A percentile compares a stretch with the other conserved stretches of the same genome.
Conservation (phyloP, 345 rosid genomes). For the Gossypium turneri region DNA sequence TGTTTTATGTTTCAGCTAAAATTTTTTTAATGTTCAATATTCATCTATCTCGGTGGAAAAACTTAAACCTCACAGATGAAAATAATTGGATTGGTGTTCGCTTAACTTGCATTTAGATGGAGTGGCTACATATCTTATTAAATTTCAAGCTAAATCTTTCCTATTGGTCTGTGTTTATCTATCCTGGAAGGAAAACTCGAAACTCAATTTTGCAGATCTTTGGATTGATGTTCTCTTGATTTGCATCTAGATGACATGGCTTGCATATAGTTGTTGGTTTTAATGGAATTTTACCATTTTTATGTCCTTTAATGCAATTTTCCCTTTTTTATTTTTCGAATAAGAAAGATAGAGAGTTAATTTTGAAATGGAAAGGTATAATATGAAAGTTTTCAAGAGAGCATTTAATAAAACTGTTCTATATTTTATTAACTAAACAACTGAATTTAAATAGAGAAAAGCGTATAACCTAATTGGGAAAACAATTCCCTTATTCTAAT, state of each 20-base stretch:
- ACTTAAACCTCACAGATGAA: not conserved
- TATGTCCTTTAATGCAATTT: not conserved
- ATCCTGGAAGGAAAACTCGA: not conserved
- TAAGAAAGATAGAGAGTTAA: not conserved
- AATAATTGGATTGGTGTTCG: not conserved
- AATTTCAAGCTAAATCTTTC: not conserved
- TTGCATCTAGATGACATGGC: not conserved
- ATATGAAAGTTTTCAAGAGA: no score
- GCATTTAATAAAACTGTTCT: no score
- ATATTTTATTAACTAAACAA: no score
- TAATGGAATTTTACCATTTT: not conserved
- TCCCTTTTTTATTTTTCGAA: not conserved
- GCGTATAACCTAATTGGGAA: no score
- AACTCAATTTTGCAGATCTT: not conserved
- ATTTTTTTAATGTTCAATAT: not conserved
- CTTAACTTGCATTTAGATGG: constrained; percentile 1
- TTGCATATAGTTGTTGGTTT: not conserved
- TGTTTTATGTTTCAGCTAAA: not conserved
- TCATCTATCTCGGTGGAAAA: not conserved
- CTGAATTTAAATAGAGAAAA: no score
- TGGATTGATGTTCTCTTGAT: not conserved
- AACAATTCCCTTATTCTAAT: no score
- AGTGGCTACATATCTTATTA: not conserved
- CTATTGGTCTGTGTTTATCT: not conserved
- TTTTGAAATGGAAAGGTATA: not conserved